Evolutionary conservation across 345 rosid species (phyloP).

Genomic region (Eucalyptus brandiana): DNA sequence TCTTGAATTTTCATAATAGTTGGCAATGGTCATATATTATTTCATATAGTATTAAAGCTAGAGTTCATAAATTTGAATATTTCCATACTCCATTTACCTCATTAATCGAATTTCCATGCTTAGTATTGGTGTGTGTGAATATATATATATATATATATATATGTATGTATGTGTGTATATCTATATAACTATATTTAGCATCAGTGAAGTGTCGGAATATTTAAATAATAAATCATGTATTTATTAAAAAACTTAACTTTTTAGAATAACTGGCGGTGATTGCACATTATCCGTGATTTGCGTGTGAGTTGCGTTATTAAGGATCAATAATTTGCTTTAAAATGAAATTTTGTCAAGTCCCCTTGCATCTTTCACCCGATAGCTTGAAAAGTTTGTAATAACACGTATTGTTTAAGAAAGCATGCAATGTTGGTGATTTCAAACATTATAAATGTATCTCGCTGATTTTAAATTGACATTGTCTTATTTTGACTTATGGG

Average conservation of each 20-base stretch:
- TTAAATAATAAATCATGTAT: no score
- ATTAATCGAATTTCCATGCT: no score
- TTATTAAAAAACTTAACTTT: no score
- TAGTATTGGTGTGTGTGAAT: rapidly evolving
- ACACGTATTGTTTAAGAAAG: rapidly evolving
- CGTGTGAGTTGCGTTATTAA: not conserved
- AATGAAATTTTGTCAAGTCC: not conserved
- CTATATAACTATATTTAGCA: no score
- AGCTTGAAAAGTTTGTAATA: not conserved
- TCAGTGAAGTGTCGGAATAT: rapidly evolving
- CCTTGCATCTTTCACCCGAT: not conserved
- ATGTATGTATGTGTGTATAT: no score
- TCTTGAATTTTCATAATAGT: no score
- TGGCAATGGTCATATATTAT: no score
- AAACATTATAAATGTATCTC: not conserved
- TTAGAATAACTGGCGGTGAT: no score
- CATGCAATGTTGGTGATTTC: not conserved
- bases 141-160: no score
- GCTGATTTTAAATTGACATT: not conserved
- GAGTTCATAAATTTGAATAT: no score
- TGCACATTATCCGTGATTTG: not conserved
- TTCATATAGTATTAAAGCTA: no score
- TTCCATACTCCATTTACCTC: rapidly evolving
- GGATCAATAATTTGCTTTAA: not conserved
- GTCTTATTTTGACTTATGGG: not conserved